These are phyloP conservation scores for Auriscalpium microsporum DNA, from an alignment of 768 basidiomycete genomes.

Conservation along the genomic window DNA sequence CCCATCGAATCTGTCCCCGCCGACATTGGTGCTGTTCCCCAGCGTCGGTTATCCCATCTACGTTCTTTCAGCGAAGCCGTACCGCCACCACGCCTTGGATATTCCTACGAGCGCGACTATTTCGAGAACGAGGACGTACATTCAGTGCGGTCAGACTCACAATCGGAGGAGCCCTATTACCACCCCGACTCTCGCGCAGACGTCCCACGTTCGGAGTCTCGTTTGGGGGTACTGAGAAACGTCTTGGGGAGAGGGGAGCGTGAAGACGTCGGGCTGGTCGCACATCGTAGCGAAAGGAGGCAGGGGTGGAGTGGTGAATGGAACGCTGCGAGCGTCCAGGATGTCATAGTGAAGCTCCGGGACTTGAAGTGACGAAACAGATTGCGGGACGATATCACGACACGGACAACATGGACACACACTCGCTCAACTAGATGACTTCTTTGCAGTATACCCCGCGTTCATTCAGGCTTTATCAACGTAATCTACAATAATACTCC, in stretches of 20 bases:
- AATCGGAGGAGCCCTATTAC: too few relatives aligned
- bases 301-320: slow-evolving; percentile 17
- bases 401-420: background rate
- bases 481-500: background rate
- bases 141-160: too few relatives aligned
- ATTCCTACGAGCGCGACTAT: background rate
- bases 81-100: background rate
- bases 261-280: background rate
- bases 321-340: slow-evolving; percentile 12
- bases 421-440: background rate
- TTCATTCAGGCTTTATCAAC: background rate
- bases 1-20: background rate
- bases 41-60: background rate
- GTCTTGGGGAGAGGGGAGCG: too few relatives aligned
- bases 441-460: background rate
- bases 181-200: too few relatives aligned
- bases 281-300: slow-evolving; percentile 10
- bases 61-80: background rate
- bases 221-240: too few relatives aligned
- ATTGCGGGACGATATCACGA: background rate
- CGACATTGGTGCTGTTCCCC: background rate
- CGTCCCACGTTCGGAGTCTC: too few relatives aligned
- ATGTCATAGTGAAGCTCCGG: slow-evolving; percentile 9
- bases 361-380: slow-evolving; percentile 6
- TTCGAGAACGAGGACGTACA: background rate